Base-by-base conservation (phyloP, 345 rosid species). In the Camelina laxa region DNA sequence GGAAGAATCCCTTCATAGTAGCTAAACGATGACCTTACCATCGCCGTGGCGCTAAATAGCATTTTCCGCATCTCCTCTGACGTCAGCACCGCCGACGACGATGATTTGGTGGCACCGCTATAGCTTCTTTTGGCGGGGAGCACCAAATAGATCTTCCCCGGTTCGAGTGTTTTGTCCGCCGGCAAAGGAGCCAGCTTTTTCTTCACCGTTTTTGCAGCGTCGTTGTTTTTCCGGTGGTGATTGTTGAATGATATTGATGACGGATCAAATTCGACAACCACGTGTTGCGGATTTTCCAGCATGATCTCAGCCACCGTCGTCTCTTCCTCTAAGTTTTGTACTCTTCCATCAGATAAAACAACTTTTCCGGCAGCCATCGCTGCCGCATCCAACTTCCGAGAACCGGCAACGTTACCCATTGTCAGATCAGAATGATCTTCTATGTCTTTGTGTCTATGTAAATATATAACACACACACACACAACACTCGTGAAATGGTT, bases 231-330 rank as follows among this genome's bases (percentile, higher is more conserved):
- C 57, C 47, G 47, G 12, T 54, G 8, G 9, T 8, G 56, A 30
- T 51, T 9, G 56, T 65, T 21, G 73, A 77, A 77, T 13, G 80
- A 65, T 78, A 78, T 61, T 0, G 78, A 60, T 7, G 78, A 67
- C 0, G 87, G 67, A 17, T 73, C 76, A 74, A 89, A 84, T 68
- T 91, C 95, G 10, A 88, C 93, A 49, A 91, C 97, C 12, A 89
- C 93, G 11, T 91, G 88, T 35, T 82, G 85, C 0, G 95, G 97
- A 69, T 89, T 78, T 9, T 89, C 97, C 7, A 91, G 61, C 95
- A 91, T 91, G 2, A 91, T 83, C 86, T 91, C 97, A 1, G 95
- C 95, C n/a, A 67, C 95, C 0, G 95, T 89, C 5, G 85, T 49
- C 0, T 87, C 76, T 19, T 74, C 77, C 54, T 75, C 84, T n/a